Evolutionary conservation across 345 rosid species (phyloP).

Genomic region (Hibiscus trionum): DNA sequence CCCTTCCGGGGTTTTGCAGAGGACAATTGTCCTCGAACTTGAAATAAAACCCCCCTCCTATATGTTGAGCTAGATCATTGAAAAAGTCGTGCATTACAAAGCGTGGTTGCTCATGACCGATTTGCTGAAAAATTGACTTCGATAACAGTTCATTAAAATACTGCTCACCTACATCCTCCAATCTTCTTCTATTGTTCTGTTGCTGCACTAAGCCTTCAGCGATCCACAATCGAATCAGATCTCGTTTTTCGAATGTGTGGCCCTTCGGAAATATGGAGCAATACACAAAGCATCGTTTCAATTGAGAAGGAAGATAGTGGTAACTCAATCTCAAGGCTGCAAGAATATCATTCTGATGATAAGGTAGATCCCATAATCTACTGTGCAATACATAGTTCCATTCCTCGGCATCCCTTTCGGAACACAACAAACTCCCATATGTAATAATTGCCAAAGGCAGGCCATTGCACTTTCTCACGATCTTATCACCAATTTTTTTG

Average conservation of each 20-base stretch:
- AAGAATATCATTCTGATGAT: background rate
- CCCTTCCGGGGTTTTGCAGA: background rate
- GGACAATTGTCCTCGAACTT: background rate
- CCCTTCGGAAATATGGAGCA: too few species aligned
- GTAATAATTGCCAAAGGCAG: background rate
- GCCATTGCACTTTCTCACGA: background rate
- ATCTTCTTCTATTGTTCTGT: background rate
- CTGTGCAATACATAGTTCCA: background rate
- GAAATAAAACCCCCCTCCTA: background rate
- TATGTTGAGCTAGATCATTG: background rate
- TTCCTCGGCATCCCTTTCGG: background rate
- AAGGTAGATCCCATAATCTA: background rate
- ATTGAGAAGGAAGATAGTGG: conserved; percentile 12
- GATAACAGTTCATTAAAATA: background rate
- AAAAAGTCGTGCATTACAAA: background rate
- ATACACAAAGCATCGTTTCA: too few species aligned
- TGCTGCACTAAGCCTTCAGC: background rate
- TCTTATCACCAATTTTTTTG: background rate
- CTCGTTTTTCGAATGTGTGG: too few species aligned
- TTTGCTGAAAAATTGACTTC: background rate
- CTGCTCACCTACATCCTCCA: background rate
- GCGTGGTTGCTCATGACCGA: background rate
- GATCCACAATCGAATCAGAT: background rate
- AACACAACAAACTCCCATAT: background rate
- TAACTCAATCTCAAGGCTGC: conserved; percentile 21